Base-by-base conservation (phyloP, 768 basidiomycete species). In the Podaxis carcinomalis region DNA sequence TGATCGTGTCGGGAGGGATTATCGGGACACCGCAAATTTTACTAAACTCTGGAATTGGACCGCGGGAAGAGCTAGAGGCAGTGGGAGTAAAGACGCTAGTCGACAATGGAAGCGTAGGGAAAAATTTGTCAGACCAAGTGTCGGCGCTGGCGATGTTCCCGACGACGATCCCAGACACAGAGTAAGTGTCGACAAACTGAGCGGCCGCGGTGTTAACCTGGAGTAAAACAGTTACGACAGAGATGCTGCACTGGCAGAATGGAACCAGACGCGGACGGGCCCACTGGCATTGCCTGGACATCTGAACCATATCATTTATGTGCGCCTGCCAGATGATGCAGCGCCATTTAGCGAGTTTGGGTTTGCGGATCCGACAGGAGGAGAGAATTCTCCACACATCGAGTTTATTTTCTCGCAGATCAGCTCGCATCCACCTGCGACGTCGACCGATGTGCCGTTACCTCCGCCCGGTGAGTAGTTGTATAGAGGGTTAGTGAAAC, bases 1-100 rank as follows among this genome's bases (percentile, higher is more conserved):
- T 75, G 27, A 70, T 75, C 35, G 59, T 75, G 2, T 69, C 73
- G 6, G 73, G 73, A 14, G 74, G 74, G 9, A 65, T 67, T 16
- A 66, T 73, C 54, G 71, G 69, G 5, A 71, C 72, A 1, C 69
- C 73, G 0, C 63, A 68, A 4, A 60, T 73, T 14, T 50, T 70
- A 11, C 51, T 70, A 46, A 57, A 63, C 10, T 70, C 69, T 14
- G 69, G 69, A 49, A 71, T 72, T 56, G 71, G 71, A 13, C 49
- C 63, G 36, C 56, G 60, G 19, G 44, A 50, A 7, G 65, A 65
- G 39, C 51, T 68, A 10, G 58, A 63, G 27, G 50, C 57, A 1
- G 19, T 66, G 7, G 63, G 65, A 1, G 62, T 68, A 28, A 57
- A 58, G 39, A 60, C 59, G 21, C 14, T 69, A 10, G 56, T 65